phyloP scores from a whole-genome alignment of 1,139 yeast genomes.

The Suhomyces wounanorum region DNA sequence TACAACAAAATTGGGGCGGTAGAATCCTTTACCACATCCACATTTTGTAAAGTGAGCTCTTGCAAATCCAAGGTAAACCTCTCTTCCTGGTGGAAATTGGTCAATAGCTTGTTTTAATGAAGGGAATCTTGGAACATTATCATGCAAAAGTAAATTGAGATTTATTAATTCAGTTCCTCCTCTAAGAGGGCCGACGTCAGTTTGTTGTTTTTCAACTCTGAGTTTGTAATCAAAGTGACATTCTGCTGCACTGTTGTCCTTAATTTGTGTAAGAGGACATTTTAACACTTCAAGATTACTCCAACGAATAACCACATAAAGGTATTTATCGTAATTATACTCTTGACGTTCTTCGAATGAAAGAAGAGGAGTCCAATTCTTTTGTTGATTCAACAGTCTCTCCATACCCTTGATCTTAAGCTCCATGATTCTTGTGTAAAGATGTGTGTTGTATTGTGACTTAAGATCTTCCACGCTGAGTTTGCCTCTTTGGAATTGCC shows the following conservation, averaged over 20 bases:
- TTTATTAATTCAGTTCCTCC: slow-evolving; percentile 30
- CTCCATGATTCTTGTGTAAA: slow-evolving; percentile 32
- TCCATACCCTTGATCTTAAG: slow-evolving; percentile 25
- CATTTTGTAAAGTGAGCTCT: slow-evolving; percentile 22
- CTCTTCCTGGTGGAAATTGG: slow-evolving; percentile 24
- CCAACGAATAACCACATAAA: slow-evolving; percentile 44
- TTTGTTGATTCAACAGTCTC: slow-evolving; percentile 29
- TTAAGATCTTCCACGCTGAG: slow-evolving; percentile 25
- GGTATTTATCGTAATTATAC: slow-evolving; percentile 28
- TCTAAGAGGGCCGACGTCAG: slow-evolving; percentile 24
- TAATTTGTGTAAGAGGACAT: slow-evolving; percentile 19
- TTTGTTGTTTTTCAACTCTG: neutral
- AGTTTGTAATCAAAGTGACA: slow-evolving; percentile 31
- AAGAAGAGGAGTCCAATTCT: slow-evolving; percentile 49
- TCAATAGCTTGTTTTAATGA: slow-evolving; percentile 29
- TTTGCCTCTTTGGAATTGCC: slow-evolving; percentile 40
- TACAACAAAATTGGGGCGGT: slow-evolving; percentile 22
- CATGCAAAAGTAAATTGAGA: slow-evolving; percentile 17
- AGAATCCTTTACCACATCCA: slow-evolving; percentile 21
- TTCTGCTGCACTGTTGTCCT: slow-evolving; percentile 18
- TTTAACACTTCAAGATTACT: slow-evolving; percentile 36
- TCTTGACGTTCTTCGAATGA: slow-evolving; percentile 24
- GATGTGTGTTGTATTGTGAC: slow-evolving; percentile 17
- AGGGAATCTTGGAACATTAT: slow-evolving; percentile 4
- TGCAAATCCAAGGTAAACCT: slow-evolving; percentile 21